Base-by-base conservation (phyloP, 2,329 filamentous ascomycete species). In the Teratosphaeria zuluensis region DNA sequence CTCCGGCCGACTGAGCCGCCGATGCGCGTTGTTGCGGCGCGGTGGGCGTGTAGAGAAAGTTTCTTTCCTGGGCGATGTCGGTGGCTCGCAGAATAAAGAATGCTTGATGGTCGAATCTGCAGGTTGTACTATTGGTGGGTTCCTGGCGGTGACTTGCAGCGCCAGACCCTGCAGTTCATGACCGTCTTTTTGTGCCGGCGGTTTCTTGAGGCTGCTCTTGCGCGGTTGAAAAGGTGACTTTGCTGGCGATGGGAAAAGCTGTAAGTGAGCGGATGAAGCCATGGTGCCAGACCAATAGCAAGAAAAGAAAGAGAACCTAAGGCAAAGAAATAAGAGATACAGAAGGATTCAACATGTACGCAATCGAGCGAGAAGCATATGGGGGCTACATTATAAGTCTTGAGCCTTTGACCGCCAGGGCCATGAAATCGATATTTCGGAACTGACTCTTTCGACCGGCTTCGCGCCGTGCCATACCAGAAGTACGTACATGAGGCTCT, bases 21-120 rank as follows among this genome's bases (percentile, higher is more conserved):
- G 61, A 19, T 61, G 56, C 16, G 58, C 63, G 30, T 62, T 56
- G 28, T 48, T 55, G 28, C 33, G 58, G 52, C 53, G 58, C 12
- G 53, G 19, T 31, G 46, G 55, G 21, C 14, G 51, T 58, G 46
- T 55, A 53, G 54, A 11, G 33, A 46, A 4, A 54, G 31, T 51
- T 53, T 53, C 48, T 57, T 32, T 53, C 24, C 52, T 51, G 30
- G 58, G 48, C 21, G 31, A 31, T 28, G 56, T 24, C 21, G 62
- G 28, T 51, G 68, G 63, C 31, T 65, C 62, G 54, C 67, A 69
- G 46, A 69, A 68, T 16, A 70, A 61, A 8, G 69, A 66, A 53
- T 69, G 69, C 53, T 70, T 67, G 56, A 69, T 62, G 2, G 64
- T 60, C 21, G 66, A 60, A 51, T 58, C 35, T 9, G 65, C 64